Evolutionary conservation across 108 stramenopile genomes (phyloP).

Genomic region (Pseudonitzschia multiseries): DNA sequence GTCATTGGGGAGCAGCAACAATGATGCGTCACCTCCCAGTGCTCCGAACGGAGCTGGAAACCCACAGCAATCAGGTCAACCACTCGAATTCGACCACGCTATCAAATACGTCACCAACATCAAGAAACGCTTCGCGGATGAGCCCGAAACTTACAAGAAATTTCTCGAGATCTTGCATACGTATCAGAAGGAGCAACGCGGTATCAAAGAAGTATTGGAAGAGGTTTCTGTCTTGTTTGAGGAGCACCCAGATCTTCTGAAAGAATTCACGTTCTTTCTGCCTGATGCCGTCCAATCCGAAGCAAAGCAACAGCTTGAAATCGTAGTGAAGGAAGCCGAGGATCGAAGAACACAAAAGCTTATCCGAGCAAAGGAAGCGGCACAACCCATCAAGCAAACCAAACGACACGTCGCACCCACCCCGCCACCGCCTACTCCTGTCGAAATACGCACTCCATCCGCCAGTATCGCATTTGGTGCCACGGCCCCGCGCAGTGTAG

Average conservation of each 20-base stretch:
- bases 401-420: slow-evolving; percentile 20
- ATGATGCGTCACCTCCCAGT: not conserved
- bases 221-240: slow-evolving; percentile 95
- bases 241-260: slow-evolving; percentile 97
- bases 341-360: slow-evolving; percentile 55
- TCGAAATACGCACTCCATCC: slow-evolving; percentile 31
- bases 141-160: slow-evolving; percentile 94
- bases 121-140: slow-evolving; percentile 92
- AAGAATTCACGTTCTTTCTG: slow-evolving; percentile 98
- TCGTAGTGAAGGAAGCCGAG: slow-evolving; percentile 83
- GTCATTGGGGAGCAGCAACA: slow-evolving; percentile 5
- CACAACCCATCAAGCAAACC: slow-evolving; percentile 6
- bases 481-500: slow-evolving; percentile 63
- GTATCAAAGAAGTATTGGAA: slow-evolving; percentile 95
- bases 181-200: slow-evolving; percentile 98
- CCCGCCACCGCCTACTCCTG: slow-evolving; percentile 18
- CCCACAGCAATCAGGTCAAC: slow-evolving; percentile 24
- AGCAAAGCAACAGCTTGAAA: slow-evolving; percentile 88
- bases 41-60: not conserved
- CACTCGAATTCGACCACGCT: slow-evolving; percentile 97
- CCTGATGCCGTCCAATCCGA: slow-evolving; percentile 98
- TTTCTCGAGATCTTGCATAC: slow-evolving; percentile 99
- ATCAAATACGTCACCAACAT: slow-evolving; percentile 98
- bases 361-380: not conserved
- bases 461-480: slow-evolving; percentile 79